Evolutionary conservation across 2,329 filamentous ascomycete species (phyloP), one percentile per base, ranked within the genome.

Genomic region (Fusarium solani-melongenae): DNA sequence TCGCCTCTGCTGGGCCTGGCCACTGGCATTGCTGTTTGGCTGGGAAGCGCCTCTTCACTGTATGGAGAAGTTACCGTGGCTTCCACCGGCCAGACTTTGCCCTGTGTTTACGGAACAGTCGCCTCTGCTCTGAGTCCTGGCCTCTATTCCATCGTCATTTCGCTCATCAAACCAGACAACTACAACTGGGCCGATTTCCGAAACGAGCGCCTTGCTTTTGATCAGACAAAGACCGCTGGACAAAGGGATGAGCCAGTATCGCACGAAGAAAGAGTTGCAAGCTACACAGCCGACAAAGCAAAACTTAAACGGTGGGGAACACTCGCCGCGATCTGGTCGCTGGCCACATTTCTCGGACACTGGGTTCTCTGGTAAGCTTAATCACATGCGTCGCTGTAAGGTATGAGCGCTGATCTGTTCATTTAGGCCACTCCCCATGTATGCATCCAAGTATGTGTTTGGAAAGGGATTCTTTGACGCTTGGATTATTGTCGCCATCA

Each of bases 91-190:
- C 77, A 83, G 51, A 84, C 84, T 0, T 75, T 89, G 0, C 88
- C 88, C 0, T 88, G 86, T 53, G 81, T 89, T 2, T 89, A 87
- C 58, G 88, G 88, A 4, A 88, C 86, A 0, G 84, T 88, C 0
- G 86, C 86, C 0, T 88, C 87, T 0, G 81, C 83, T 2, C 71
- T 86, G 15, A 82, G 81, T 46, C 84, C 85, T 1, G 76, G 79
- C 0, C 62, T 84, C 0, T 88, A 87, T 69, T 86, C 86, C 0
- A 62, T 87, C 8, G 44, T 85, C 9, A 86, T 89, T 39, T 87
- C 87, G 0, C 74, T 85, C 4, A 63, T 85, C 6, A 84, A 80
- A 34, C 85, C 86, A 0, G 83, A 84, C 38, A 81, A 84, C 41
- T 83, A 79, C 49, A 78, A 84, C 66, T 84, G 83, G 83, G 80